Evolutionary conservation across 139 green algal species (phyloP), one percentile per base, ranked within the genome.

Genomic region (Chlorokybus atmophyticus): DNA sequence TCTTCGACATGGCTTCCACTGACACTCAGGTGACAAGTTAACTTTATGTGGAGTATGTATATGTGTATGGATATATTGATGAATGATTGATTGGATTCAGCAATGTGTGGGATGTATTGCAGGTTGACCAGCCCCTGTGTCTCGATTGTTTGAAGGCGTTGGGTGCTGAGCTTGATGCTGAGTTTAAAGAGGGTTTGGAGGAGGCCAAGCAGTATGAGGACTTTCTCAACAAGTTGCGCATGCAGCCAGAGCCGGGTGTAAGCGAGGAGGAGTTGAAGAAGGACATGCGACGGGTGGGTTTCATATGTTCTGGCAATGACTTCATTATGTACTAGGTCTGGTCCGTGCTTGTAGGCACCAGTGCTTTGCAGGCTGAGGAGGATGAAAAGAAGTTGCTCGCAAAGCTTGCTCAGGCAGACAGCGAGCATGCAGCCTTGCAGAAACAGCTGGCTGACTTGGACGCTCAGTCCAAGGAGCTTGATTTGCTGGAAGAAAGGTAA

Each of bases 181-280:
- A 84, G 64, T 66, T 86, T 10, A 39, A 57, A 14, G 81, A 93
- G 32, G 58, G 75, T 25, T 73, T 93, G 59, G 55, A 52, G 3
- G 79, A 89, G 52, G 73, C 85, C 8, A 53, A 67, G 0, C 66
- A 71, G 8, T 93, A 93, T 62, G 65, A 77, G 29, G 56, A 60
- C 1, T 80, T 73, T 3, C 59, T 91, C 19, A 7, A n/a, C n/a
- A n/a, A n/a, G n/a, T n/a, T n/a, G n/a, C 10, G 7, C 8, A 6
- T 6, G 24, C 57, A 52, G 27, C 17, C 40, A 35, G 50, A 61
- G 42, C 47, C 53, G 52, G 39, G 17, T 4, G 6, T 26, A 5
- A 17, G 49, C 1, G 40, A 64, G n/a, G 49, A 62, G 29, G 52
- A 66, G 8, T 64, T 48, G 10, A 4, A 14, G 8, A 29, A 23